Conservation (phyloP, 2,329 filamentous ascomycete genomes). For the Diatrype stigma region DNA sequence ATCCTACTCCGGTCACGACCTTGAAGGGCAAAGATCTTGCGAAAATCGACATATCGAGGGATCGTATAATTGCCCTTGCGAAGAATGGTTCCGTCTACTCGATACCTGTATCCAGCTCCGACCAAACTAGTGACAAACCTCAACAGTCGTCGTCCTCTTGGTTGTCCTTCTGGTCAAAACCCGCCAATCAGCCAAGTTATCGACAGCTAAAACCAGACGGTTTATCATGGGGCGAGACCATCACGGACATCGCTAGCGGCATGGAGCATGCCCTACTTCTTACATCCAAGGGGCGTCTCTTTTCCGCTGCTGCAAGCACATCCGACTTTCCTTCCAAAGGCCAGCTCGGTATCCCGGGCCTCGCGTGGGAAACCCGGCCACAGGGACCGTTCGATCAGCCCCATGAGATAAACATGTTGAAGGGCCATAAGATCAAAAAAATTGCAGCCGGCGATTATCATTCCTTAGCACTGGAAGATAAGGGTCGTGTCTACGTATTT, state of each 20-base stretch:
- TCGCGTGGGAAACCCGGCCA: constrained; percentile 76
- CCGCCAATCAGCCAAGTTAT: constrained; percentile 56
- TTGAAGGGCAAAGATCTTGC: constrained; percentile 76
- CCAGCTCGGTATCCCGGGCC: constrained; percentile 80
- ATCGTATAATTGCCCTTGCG: constrained; percentile 77
- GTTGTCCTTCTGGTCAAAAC: constrained; percentile 67
- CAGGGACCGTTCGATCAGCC: constrained; percentile 74
- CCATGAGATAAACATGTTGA: constrained; percentile 71
- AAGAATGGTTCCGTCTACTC: constrained; percentile 78
- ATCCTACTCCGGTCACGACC: constrained; percentile 63
- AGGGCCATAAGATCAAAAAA: constrained; percentile 64
- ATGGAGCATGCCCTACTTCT: constrained; percentile 83
- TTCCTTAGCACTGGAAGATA: constrained; percentile 70
- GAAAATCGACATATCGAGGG: constrained; percentile 72
- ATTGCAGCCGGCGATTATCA: constrained; percentile 86
- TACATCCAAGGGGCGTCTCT: constrained; percentile 80
- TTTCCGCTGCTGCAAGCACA: constrained; percentile 78
- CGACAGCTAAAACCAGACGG: constrained; percentile 63
- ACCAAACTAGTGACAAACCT: constrained; percentile 65
- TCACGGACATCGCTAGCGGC: constrained; percentile 72
- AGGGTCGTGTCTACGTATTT: constrained; percentile 78
- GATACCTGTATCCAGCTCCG: constrained; percentile 68
- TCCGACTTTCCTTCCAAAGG: constrained; percentile 76
- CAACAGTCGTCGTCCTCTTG: constrained; percentile 59
- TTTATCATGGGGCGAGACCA: constrained; percentile 65